These are phyloP conservation scores for Mycena citricolor DNA, from an alignment of 1,284 basidiomycete species.

Conservation along the genomic window DNA sequence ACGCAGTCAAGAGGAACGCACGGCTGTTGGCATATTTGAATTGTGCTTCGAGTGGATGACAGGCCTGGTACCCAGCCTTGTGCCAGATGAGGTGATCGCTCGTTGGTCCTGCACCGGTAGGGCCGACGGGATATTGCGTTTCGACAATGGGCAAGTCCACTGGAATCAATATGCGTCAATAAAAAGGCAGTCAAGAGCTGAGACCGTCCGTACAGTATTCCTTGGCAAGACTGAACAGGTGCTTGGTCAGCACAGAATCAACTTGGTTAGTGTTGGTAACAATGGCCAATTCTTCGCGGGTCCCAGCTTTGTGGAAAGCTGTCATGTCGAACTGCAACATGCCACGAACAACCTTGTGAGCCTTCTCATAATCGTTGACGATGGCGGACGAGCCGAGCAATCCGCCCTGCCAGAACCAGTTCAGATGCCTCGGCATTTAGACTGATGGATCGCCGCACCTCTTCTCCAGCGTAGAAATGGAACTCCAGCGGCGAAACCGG, in stretches of 20 bases:
- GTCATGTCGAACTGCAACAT: slow-evolving; percentile 43
- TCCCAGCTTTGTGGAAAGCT: slow-evolving; percentile 30
- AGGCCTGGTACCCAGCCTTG: slow-evolving; percentile 42
- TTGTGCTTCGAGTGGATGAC: slow-evolving; percentile 31
- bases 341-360: slow-evolving; percentile 40
- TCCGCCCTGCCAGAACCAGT: too few species aligned
- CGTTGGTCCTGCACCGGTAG: slow-evolving; percentile 18
- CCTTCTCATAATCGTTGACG: slow-evolving; percentile 45
- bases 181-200: neutral
- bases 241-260: slow-evolving; percentile 19
- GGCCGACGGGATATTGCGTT: slow-evolving; percentile 9
- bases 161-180: slow-evolving; percentile 1
- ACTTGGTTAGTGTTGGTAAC: slow-evolving; percentile 13
- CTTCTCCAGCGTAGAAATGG: slow-evolving; percentile 57
- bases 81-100: slow-evolving; percentile 47
- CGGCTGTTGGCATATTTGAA: slow-evolving; percentile 22
- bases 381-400: slow-evolving; percentile 55
- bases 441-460: too few species aligned
- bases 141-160: slow-evolving; percentile 23
- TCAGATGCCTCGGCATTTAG: too few species aligned
- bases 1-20: slow-evolving; percentile 9
- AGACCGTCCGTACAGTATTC: slow-evolving; percentile 14
- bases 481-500: slow-evolving; percentile 51
- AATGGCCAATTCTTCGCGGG: slow-evolving; percentile 20
- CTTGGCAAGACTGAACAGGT: slow-evolving; percentile 19